Evolutionary conservation across 192 early-diverging fungal species (phyloP).

Genomic region (Gamsiella multidivaricata): DNA sequence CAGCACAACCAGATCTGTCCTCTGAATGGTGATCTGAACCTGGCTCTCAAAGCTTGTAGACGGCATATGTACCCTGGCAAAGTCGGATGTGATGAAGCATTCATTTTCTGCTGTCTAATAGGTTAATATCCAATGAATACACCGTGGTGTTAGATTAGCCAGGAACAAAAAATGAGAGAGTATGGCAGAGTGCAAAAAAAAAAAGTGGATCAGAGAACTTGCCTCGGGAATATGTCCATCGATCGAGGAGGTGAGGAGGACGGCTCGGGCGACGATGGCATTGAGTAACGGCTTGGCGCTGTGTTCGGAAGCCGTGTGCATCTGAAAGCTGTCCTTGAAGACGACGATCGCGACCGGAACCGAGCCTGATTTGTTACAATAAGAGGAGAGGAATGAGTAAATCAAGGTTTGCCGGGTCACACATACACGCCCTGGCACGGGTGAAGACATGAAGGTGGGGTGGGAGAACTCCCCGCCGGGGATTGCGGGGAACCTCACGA

Average conservation of each 20-base stretch:
- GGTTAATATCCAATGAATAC: too few species aligned
- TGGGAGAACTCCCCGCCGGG: too few species aligned
- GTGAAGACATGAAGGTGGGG: too few species aligned
- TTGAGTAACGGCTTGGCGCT: constrained; percentile 15
- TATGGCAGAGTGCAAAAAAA: too few species aligned
- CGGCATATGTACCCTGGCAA: constrained; percentile 36
- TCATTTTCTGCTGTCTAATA: constrained; percentile 34
- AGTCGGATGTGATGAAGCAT: constrained; percentile 45
- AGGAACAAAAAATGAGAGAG: too few species aligned
- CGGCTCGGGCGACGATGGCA: constrained; percentile 42
- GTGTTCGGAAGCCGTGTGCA: constrained; percentile 17
- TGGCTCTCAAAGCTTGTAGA: constrained; percentile 23
- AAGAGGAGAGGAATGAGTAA: not conserved
- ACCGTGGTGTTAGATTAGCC: too few species aligned
- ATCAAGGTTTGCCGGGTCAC: constrained; percentile 24
- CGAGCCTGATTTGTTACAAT: constrained; percentile 51
- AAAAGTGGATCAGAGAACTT: not conserved
- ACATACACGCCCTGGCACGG: too few species aligned
- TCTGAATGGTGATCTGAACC: constrained; percentile 45
- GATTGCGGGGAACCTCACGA: not conserved
- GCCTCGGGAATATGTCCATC: constrained; percentile 48
- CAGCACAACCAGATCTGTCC: constrained; percentile 62
- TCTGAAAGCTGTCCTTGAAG: constrained; percentile 33
- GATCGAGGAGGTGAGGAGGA: constrained; percentile 46
- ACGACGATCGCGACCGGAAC: constrained; percentile 52